Evolutionary conservation across 176 grass and related monocot genomes (phyloP).

Genomic region (Alloteropsis semialata): DNA sequence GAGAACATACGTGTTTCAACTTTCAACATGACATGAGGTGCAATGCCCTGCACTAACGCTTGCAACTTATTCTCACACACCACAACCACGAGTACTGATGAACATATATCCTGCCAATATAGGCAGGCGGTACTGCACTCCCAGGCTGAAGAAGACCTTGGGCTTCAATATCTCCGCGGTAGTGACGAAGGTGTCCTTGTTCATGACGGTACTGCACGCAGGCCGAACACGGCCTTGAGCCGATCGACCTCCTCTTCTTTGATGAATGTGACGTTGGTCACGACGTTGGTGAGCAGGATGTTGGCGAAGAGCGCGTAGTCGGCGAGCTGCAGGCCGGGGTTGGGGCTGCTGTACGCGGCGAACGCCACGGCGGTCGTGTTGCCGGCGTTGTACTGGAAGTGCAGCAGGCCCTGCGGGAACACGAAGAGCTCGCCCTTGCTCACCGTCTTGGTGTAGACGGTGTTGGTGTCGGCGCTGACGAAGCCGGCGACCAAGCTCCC

Average conservation of each 20-base stretch:
- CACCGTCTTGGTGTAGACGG: constrained; percentile 27
- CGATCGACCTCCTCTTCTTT: constrained; percentile 1
- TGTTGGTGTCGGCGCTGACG: constrained; percentile 32
- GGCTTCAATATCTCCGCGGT: no score
- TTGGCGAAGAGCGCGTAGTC: constrained; percentile 47
- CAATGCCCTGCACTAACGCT: no score
- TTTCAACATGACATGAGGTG: no score
- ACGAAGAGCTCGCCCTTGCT: constrained; percentile 32
- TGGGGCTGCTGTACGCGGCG: constrained; percentile 39
- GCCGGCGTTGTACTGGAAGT: constrained; percentile 65
- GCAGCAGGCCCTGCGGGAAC: constrained; percentile 58
- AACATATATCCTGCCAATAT: no score
- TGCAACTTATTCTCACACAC: no score
- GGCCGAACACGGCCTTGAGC: constrained; percentile 46
- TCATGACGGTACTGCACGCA: not conserved
- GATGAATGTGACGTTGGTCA: constrained; percentile 23
- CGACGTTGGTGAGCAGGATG: constrained; percentile 8
- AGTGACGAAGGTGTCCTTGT: no score
- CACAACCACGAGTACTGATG: no score
- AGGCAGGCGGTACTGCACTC: no score
- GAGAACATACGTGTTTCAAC: no score
- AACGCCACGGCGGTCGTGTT: constrained; percentile 4
- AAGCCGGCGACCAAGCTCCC: constrained; percentile 33
- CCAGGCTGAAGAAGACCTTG: no score
- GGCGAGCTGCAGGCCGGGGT: constrained; percentile 50